A percentile compares a stretch with the other conserved stretches of the same genome.
phyloP scores from a whole-genome alignment of 257 asterid species.

The Fraxinus americana region DNA sequence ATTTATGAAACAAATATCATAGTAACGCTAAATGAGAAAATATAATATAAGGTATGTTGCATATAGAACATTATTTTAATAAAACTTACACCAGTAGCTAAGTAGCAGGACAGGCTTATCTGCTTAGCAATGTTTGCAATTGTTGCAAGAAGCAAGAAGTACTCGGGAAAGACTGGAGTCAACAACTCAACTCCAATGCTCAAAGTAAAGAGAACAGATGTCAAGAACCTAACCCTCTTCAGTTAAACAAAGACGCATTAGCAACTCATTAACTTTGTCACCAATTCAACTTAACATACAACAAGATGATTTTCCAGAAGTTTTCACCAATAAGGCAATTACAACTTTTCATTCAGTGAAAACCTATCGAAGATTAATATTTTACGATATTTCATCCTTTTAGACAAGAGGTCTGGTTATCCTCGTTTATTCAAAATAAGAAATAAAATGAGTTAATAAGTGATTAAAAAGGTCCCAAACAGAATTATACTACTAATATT shows the following conservation, averaged over 20 bases:
- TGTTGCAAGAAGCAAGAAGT: slow-evolving; percentile 91
- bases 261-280: slow-evolving; percentile 21
- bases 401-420: neutral
- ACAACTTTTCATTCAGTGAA: neutral
- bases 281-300: neutral
- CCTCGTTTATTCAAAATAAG: neutral
- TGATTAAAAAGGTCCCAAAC: neutral
- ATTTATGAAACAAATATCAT: neutral
- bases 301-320: neutral
- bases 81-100: slow-evolving; percentile 90
- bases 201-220: slow-evolving; percentile 84
- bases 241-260: slow-evolving; percentile 33
- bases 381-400: neutral
- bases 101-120: slow-evolving; percentile 84
- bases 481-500: neutral
- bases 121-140: slow-evolving; percentile 95
- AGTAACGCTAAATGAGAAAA: neutral
- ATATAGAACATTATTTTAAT: slow-evolving; percentile 8
- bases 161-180: slow-evolving; percentile 82
- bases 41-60: neutral
- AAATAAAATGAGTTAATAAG: neutral
- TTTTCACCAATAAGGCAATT: neutral
- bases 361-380: neutral
- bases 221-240: slow-evolving; percentile 92
- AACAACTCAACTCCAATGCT: slow-evolving; percentile 92